Base-by-base conservation (phyloP, 2,329 filamentous ascomycete genomes). In the Fusarium secorum region DNA sequence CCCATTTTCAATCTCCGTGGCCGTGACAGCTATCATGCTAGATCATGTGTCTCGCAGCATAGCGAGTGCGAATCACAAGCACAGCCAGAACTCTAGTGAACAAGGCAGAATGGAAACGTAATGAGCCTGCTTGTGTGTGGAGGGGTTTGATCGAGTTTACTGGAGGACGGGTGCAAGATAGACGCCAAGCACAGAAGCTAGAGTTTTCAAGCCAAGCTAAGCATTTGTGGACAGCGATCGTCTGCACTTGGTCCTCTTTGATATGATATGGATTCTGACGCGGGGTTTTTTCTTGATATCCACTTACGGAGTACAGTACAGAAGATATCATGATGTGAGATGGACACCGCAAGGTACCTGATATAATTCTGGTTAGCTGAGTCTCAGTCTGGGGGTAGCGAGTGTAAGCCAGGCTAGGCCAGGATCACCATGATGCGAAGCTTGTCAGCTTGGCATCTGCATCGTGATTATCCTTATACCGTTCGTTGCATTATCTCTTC, bases 251-350 rank as follows among this genome's bases (percentile, higher is more conserved):
- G 46, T 38, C 64, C 66, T 54, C 48, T 61, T 72, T 49, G 65
- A 33, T 62, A 58, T 58, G 48, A 59, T 60, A 71, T 66, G 46
- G 63, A 41, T 41, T 70, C 48, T 66, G 54, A 62, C 57, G 69
- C 68, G 60, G 69, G 69, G 60, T 33, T 71, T 71, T 72, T 71
- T 72, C 55, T 49, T 67, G 42, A 55, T 54, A 72, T 64, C 61
- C 69, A 72, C 69, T 63, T 38, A 48, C 22, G 30, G 49, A 64
- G 59, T 49, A 33, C 28, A 18, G 17, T 18, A 49, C 46, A 33
- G 30, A 8, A 72, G 60, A 60, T 57, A 72, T 70, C 64, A 66
- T 69, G 56, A 55, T 72, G 61, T 64, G 65, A 72, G 65, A 70
- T 62, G 66, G 49, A 38, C 53, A 54, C 63, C 49, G 57, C 61